A percentile compares a stretch with the other conserved stretches of the same genome.
Evolutionary conservation across 768 basidiomycete genomes (phyloP).

Genomic region (Pilatotrama ljubarskyi): DNA sequence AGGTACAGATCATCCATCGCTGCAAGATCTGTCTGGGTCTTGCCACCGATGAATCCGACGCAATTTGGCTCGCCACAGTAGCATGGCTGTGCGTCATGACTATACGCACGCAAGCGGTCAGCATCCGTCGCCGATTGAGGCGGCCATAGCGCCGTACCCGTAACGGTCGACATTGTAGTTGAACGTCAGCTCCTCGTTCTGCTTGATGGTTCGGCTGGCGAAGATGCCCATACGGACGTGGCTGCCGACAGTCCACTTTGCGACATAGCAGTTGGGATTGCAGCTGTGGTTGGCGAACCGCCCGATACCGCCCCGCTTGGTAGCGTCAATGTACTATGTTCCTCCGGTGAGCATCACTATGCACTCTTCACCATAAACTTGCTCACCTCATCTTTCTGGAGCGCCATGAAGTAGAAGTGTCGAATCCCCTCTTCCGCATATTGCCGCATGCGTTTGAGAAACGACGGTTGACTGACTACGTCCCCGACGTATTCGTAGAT

Average conservation of each 20-base stretch:
- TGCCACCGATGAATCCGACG: slow-evolving; percentile 94
- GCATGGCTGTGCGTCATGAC: slow-evolving; percentile 92
- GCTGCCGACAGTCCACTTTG: slow-evolving; percentile 93
- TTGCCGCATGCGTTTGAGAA: slow-evolving; percentile 91
- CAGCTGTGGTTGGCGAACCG: slow-evolving; percentile 99
- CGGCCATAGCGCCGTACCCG: slow-evolving; percentile 59
- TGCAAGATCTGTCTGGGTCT: slow-evolving; percentile 95
- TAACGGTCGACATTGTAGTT: slow-evolving; percentile 99
- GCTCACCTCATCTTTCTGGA: slow-evolving; percentile 93
- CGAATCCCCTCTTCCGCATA: slow-evolving; percentile 92
- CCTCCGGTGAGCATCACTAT: neutral
- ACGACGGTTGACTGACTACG: slow-evolving; percentile 83
- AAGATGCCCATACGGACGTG: slow-evolving; percentile 98
- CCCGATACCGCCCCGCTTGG: slow-evolving; percentile 93
- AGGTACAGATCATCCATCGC: slow-evolving; percentile 94
- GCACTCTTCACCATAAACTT: too few relatives aligned
- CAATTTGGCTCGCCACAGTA: slow-evolving; percentile 96
- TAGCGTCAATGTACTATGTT: slow-evolving; percentile 88
- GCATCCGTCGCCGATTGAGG: neutral
- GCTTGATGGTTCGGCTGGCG: slow-evolving; percentile 75
- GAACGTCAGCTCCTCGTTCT: slow-evolving; percentile 91
- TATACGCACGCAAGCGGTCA: slow-evolving; percentile 32
- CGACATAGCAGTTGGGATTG: slow-evolving; percentile 95
- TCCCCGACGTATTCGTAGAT: slow-evolving; percentile 99
- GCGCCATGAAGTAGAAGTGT: slow-evolving; percentile 99